Evolutionary conservation across 2,329 filamentous ascomycete species (phyloP).

Genomic region (Diaporthe amygdali): DNA sequence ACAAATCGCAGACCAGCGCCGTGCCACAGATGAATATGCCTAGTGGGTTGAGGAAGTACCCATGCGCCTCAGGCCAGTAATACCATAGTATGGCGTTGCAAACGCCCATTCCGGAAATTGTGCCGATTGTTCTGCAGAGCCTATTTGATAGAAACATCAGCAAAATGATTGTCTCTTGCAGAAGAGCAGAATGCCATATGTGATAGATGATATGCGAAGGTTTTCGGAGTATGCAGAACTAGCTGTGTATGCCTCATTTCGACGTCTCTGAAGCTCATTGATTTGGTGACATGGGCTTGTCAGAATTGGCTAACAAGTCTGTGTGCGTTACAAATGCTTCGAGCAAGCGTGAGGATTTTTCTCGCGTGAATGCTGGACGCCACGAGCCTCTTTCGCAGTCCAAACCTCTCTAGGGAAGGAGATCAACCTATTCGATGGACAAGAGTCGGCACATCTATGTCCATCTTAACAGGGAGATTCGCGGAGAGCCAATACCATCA

Average conservation of each 20-base stretch:
- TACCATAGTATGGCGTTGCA: slow-evolving; percentile 50
- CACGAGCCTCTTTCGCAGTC: background rate
- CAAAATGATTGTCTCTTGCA: background rate
- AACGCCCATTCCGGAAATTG: slow-evolving; percentile 45
- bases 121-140: slow-evolving; percentile 48
- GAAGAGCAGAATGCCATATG: background rate
- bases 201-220: background rate
- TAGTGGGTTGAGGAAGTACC: slow-evolving; percentile 49
- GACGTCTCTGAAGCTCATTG: background rate
- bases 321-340: background rate
- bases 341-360: background rate
- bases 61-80: slow-evolving; percentile 56
- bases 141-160: slow-evolving; percentile 33
- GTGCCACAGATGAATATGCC: slow-evolving; percentile 47
- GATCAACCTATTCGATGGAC: background rate
- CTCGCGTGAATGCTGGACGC: background rate
- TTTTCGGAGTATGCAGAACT: background rate
- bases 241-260: too few species aligned
- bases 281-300: background rate
- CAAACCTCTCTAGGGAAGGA: background rate
- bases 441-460: background rate
- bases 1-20: slow-evolving; percentile 46
- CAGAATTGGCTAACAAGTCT: too few species aligned
- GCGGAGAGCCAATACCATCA: too few species aligned
- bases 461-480: too few species aligned